These are phyloP conservation scores for Daldinia concentrica DNA, from an alignment of 495 filamentous ascomycete species.

Conservation along the genomic window DNA sequence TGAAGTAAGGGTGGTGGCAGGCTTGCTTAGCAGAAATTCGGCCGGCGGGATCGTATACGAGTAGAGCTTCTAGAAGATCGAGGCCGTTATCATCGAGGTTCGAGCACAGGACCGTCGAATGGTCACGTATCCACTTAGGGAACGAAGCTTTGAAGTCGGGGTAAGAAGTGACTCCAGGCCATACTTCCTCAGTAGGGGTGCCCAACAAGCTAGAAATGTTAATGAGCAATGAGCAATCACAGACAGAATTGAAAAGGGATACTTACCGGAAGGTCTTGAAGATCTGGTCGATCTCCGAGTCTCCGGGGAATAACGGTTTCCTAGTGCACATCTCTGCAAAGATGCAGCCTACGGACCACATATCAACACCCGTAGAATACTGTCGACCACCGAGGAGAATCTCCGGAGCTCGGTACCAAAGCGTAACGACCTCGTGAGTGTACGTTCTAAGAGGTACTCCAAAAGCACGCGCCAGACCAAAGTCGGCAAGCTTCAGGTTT, in stretches of 20 bases:
- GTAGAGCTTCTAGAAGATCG: constrained; percentile 88
- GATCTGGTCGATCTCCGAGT: constrained; percentile 99
- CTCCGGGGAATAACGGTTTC: constrained; percentile 96
- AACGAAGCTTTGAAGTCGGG: constrained; percentile 98
- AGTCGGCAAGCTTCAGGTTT: constrained; percentile 97
- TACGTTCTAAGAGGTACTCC: constrained; percentile 96
- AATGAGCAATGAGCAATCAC: constrained; percentile 7
- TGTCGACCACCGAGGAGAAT: constrained; percentile 96
- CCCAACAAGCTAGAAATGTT: constrained; percentile 74
- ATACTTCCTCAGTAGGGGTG: constrained; percentile 85
- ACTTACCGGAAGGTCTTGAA: constrained; percentile 98
- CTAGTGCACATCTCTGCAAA: constrained; percentile 99
- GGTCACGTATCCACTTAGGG: constrained; percentile 91
- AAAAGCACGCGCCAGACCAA: constrained; percentile 94
- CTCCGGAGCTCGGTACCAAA: constrained; percentile 98
- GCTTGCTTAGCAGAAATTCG: constrained; percentile 97
- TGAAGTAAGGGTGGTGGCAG: constrained; percentile 91
- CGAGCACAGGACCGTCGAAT: constrained; percentile 58
- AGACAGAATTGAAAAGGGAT: neutral
- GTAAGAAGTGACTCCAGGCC: constrained; percentile 97
- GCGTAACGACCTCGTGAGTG: constrained; percentile 97
- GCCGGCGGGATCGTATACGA: constrained; percentile 93
- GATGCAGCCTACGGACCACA: constrained; percentile 99
- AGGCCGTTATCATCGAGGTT: constrained; percentile 78
- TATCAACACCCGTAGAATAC: constrained; percentile 98